phyloP scores from a whole-genome alignment of 2,329 filamentous ascomycete species.

The Sphaerulina vaccinii region DNA sequence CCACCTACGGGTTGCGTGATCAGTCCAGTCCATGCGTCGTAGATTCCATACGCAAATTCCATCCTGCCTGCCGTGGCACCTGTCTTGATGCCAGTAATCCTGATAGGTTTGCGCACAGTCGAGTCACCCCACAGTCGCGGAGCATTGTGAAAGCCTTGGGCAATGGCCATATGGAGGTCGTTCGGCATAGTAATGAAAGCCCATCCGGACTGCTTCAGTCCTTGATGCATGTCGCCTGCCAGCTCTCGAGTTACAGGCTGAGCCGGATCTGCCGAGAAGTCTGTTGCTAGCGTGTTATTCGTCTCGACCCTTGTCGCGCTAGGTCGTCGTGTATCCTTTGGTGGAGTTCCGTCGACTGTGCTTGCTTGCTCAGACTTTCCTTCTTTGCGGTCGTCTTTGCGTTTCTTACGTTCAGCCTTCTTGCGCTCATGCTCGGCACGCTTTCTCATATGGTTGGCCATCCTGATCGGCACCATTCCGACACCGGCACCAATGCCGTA shows the following conservation, averaged over 20 bases:
- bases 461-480: conserved; percentile 61
- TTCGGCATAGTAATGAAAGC: conserved; percentile 78
- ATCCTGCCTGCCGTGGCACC: conserved; percentile 75
- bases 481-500: conserved; percentile 62
- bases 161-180: conserved; percentile 78
- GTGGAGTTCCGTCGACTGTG: not conserved
- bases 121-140: conserved; percentile 82
- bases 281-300: conserved; percentile 28
- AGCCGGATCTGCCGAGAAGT: conserved; percentile 31
- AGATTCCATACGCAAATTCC: conserved; percentile 60
- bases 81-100: conserved; percentile 72
- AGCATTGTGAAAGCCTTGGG: conserved; percentile 84
- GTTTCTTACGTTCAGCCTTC: conserved; percentile 41
- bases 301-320: conserved; percentile 25
- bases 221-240: conserved; percentile 64
- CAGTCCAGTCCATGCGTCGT: conserved; percentile 77
- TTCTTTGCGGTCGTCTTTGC: conserved; percentile 30
- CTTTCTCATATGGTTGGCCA: conserved; percentile 59
- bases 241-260: conserved; percentile 33
- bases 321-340: conserved; percentile 19
- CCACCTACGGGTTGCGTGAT: conserved; percentile 74
- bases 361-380: conserved; percentile 19
- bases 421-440: conserved; percentile 53
- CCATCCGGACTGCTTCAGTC: conserved; percentile 68
- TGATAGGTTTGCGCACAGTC: conserved; percentile 71